phyloP scores from a whole-genome alignment of 495 filamentous ascomycete genomes.

The Penicillium soppii region DNA sequence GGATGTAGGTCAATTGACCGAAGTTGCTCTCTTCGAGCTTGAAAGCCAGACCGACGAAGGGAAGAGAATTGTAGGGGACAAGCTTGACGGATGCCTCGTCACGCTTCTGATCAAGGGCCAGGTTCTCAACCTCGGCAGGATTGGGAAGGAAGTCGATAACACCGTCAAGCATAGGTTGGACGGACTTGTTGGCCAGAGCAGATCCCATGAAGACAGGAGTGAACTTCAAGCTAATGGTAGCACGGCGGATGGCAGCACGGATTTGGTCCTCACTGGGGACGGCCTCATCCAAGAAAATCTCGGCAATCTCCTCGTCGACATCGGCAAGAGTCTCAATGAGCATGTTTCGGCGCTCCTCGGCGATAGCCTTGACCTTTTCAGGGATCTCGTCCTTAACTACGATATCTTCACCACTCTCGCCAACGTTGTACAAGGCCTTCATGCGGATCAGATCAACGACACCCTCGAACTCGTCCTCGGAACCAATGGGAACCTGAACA shows the following conservation, averaged over 20 bases:
- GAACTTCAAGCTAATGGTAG: slow-evolving; percentile 87
- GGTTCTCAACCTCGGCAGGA: slow-evolving; percentile 84
- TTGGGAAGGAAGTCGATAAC: slow-evolving; percentile 97
- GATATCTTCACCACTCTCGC: slow-evolving; percentile 69
- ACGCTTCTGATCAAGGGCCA: slow-evolving; percentile 80
- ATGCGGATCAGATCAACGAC: slow-evolving; percentile 92
- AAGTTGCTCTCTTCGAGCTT: slow-evolving; percentile 99
- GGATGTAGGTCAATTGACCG: slow-evolving; percentile 96
- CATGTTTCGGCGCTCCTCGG: slow-evolving; percentile 73
- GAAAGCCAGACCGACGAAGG: slow-evolving; percentile 95
- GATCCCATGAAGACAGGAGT: slow-evolving; percentile 96
- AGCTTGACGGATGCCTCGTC: slow-evolving; percentile 79
- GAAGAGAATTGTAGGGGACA: slow-evolving; percentile 85
- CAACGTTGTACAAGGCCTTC: slow-evolving; percentile 91
- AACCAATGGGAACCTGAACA: slow-evolving; percentile 91
- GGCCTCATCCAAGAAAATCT: slow-evolving; percentile 87
- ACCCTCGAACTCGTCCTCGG: slow-evolving; percentile 89
- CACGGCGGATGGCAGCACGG: slow-evolving; percentile 83
- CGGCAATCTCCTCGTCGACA: slow-evolving; percentile 97
- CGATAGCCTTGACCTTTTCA: slow-evolving; percentile 67
- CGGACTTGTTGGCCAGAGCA: slow-evolving; percentile 88
- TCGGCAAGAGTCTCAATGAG: slow-evolving; percentile 96
- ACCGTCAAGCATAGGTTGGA: slow-evolving; percentile 96
- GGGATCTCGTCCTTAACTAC: slow-evolving; percentile 79
- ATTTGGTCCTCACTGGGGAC: slow-evolving; percentile 77